These are phyloP conservation scores for Debaryomycetaceae sp. DNA, from an alignment of 1,139 yeast genomes.

Conservation along the genomic window DNA sequence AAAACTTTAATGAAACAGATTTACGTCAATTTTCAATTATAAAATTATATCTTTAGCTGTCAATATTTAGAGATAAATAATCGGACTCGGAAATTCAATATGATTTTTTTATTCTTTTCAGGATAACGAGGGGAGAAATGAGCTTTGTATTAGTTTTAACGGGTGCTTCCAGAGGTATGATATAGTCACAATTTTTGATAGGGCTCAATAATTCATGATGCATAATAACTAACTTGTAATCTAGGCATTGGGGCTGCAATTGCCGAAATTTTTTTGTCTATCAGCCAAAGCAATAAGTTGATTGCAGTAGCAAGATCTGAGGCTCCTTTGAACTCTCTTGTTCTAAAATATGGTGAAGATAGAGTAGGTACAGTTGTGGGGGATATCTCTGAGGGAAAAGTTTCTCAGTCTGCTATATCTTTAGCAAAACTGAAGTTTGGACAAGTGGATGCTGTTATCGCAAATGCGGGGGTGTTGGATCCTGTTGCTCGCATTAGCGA, in stretches of 20 bases:
- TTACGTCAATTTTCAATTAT: too few species aligned
- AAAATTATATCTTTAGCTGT: too few species aligned
- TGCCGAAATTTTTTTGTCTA: constrained; percentile 49
- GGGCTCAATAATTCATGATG: constrained; percentile 13
- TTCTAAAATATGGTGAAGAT: constrained; percentile 41
- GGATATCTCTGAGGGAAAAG: constrained; percentile 52
- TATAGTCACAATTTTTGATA: constrained; percentile 1
- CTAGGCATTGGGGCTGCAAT: constrained; percentile 76
- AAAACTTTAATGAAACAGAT: constrained; percentile 10
- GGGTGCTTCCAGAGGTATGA: constrained; percentile 62
- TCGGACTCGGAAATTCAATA: not conserved
- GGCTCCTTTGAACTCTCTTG: constrained; percentile 42
- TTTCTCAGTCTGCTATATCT: constrained; percentile 40
- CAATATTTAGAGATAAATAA: too few species aligned
- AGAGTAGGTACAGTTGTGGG: constrained; percentile 61
- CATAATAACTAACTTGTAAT: constrained; percentile 5
- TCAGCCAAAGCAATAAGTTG: constrained; percentile 40
- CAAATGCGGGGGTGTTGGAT: constrained; percentile 85
- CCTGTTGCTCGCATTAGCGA: constrained; percentile 64
- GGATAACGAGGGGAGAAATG: constrained; percentile 1
- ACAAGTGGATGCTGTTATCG: constrained; percentile 63
- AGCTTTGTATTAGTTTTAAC: constrained; percentile 45
- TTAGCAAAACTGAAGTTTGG: constrained; percentile 54
- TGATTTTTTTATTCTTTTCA: not conserved
- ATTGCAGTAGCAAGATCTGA: constrained; percentile 74